phyloP scores from a whole-genome alignment of 768 basidiomycete genomes.

The Chalciporus pseudorubinellus region DNA sequence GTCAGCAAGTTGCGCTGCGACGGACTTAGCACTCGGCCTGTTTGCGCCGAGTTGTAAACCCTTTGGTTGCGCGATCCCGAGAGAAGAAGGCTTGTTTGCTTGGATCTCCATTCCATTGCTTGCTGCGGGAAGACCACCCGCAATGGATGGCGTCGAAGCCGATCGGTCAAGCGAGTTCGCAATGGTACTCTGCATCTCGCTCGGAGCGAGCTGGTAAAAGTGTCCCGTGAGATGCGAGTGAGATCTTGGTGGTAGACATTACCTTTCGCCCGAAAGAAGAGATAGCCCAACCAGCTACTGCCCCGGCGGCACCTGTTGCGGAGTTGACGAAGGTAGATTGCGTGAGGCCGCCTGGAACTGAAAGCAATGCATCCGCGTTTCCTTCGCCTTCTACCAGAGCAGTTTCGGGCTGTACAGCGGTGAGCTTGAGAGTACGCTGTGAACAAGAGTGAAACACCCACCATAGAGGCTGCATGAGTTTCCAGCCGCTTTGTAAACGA shows the following conservation, averaged over 20 bases:
- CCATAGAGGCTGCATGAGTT: constrained; percentile 77
- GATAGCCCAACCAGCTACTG: constrained; percentile 94
- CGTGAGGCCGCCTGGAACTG: constrained; percentile 31
- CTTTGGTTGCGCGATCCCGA: constrained; percentile 42
- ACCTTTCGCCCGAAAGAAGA: constrained; percentile 86
- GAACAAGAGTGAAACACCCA: constrained; percentile 33
- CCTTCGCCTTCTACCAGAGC: constrained; percentile 39
- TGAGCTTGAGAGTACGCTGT: background rate
- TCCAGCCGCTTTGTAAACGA: constrained; percentile 85
- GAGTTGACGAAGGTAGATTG: constrained; percentile 62
- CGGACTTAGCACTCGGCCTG: constrained; percentile 40
- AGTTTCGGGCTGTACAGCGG: constrained; percentile 52
- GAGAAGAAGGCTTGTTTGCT: constrained; percentile 7
- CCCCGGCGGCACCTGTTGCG: constrained; percentile 89
- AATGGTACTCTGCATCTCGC: constrained; percentile 74
- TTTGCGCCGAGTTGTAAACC: constrained; percentile 69
- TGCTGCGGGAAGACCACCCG: background rate
- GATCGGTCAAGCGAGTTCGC: constrained; percentile 39
- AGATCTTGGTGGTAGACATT: background rate
- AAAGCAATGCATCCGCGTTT: constrained; percentile 24
- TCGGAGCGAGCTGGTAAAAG: constrained; percentile 54
- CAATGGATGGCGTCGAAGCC: constrained; percentile 40
- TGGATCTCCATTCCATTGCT: background rate
- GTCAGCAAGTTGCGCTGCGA: constrained; percentile 58
- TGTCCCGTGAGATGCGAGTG: background rate